Conservation (phyloP, 2,329 filamentous ascomycete genomes). For the Penicillium rolfsii region DNA sequence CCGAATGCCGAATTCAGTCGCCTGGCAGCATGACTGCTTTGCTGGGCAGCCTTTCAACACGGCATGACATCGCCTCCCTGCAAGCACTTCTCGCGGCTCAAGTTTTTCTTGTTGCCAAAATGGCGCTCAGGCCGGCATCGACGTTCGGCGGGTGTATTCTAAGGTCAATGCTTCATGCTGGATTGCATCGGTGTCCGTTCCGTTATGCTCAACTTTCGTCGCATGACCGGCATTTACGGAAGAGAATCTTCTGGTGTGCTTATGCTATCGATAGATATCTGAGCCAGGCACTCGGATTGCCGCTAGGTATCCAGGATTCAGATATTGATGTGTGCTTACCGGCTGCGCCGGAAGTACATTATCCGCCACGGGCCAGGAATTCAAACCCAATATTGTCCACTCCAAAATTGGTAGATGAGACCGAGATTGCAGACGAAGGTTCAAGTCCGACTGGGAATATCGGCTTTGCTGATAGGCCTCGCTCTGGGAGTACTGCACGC, state of each 20-base stretch:
- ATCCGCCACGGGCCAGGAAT: conserved; percentile 24
- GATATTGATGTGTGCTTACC: conserved; percentile 54
- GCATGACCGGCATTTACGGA: conserved; percentile 46
- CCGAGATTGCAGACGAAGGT: not conserved
- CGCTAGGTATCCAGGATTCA: conserved; percentile 47
- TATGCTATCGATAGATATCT: conserved; percentile 49
- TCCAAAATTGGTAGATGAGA: conserved; percentile 7
- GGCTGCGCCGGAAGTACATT: conserved; percentile 46
- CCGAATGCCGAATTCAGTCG: conserved; percentile 44
- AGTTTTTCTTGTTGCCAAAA: conserved; percentile 53
- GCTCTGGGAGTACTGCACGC: not conserved
- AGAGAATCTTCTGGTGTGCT: conserved; percentile 49
- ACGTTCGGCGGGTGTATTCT: conserved; percentile 53
- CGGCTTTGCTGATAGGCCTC: not conserved
- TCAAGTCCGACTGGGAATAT: no score
- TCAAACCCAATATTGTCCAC: conserved; percentile 9
- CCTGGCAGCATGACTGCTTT: conserved; percentile 44
- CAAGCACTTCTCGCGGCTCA: conserved; percentile 55
- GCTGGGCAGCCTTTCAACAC: conserved; percentile 43
- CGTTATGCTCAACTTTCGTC: conserved; percentile 53
- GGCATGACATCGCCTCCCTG: conserved; percentile 51
- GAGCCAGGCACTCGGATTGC: conserved; percentile 46
- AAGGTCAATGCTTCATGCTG: conserved; percentile 54
- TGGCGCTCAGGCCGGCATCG: conserved; percentile 55
- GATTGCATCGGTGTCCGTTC: conserved; percentile 57